Percentiles rank a stretch among this genome's conserved stretches.
Conservation (phyloP, 2,329 filamentous ascomycete genomes). For the Fusarium longipes region DNA sequence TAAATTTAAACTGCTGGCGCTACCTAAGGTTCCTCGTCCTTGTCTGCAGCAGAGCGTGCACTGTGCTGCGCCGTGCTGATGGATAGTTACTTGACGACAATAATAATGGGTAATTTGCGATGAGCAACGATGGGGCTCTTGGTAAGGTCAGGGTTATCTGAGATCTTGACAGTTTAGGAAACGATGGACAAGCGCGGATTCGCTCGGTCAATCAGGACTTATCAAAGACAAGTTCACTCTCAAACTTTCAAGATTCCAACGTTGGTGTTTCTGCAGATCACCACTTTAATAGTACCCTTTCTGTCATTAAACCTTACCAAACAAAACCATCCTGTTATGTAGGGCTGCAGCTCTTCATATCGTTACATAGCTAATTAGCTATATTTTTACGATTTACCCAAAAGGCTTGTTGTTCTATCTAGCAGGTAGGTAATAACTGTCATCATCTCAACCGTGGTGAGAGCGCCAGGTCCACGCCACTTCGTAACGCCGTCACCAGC, state of each 20-base stretch:
- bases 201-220: constrained; percentile 12
- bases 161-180: constrained; percentile 36
- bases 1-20: constrained; percentile 46
- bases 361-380: constrained; percentile 4
- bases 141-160: constrained; percentile 20
- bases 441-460: constrained; percentile 18
- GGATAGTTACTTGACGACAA: constrained; percentile 12
- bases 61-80: constrained; percentile 32
- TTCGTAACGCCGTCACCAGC: constrained; percentile 14
- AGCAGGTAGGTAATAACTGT: constrained; percentile 3
- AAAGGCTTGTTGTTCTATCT: background rate
- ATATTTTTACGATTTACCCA: background rate
- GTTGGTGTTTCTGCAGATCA: constrained; percentile 8
- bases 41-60: constrained; percentile 20
- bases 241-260: constrained; percentile 23
- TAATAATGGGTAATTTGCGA: constrained; percentile 20
- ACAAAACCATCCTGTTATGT: constrained; percentile 7
- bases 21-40: constrained; percentile 32
- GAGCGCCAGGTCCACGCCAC: constrained; percentile 20
- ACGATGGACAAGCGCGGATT: constrained; percentile 21
- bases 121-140: constrained; percentile 15
- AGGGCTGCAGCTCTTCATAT: constrained; percentile 24
- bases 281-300: background rate
- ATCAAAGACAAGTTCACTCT: constrained; percentile 13
- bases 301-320: constrained; percentile 7